phyloP scores from a whole-genome alignment of 139 green algal species.

The Tetradesmus obliquus region DNA sequence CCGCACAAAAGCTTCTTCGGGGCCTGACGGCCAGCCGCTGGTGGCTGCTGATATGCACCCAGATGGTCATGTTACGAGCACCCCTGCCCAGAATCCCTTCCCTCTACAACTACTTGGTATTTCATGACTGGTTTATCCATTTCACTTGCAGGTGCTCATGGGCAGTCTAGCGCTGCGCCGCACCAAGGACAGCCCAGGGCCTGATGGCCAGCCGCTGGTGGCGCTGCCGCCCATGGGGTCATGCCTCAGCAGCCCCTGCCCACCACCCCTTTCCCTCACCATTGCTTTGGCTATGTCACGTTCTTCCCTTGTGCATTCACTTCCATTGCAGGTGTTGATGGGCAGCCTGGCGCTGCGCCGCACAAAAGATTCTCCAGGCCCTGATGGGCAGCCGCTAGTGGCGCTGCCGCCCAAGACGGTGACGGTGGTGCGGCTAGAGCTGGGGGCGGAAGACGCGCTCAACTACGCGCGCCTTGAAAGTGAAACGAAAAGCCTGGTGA shows the following conservation, averaged over 20 bases:
- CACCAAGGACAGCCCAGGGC: neutral
- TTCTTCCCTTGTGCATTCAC: neutral
- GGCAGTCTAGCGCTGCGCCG: too few species aligned
- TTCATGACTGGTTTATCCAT: too few species aligned
- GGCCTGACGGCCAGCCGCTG: conserved; percentile 57
- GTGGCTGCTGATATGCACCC: conserved; percentile 33
- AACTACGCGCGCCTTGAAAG: conserved; percentile 69
- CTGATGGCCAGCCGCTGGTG: neutral
- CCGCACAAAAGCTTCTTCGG: conserved; percentile 62
- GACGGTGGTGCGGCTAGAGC: conserved; percentile 55
- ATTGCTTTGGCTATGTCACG: neutral
- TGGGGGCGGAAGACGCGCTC: conserved; percentile 57
- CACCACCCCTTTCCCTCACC: neutral
- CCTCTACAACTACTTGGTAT: too few species aligned
- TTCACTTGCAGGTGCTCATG: too few species aligned
- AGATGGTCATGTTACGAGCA: too few species aligned
- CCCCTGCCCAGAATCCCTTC: too few species aligned
- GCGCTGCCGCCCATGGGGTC: neutral
- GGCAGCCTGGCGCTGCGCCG: conserved; percentile 63
- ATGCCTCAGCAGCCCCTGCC: neutral
- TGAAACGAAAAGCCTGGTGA: conserved; percentile 40
- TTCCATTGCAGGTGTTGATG: conserved; percentile 58
- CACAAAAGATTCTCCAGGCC: conserved; percentile 60
- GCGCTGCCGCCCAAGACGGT: conserved; percentile 62
- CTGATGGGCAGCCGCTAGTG: conserved; percentile 63